Conservation (phyloP, 139 green algal species). For the Limnomonas spitsbergensis region DNA sequence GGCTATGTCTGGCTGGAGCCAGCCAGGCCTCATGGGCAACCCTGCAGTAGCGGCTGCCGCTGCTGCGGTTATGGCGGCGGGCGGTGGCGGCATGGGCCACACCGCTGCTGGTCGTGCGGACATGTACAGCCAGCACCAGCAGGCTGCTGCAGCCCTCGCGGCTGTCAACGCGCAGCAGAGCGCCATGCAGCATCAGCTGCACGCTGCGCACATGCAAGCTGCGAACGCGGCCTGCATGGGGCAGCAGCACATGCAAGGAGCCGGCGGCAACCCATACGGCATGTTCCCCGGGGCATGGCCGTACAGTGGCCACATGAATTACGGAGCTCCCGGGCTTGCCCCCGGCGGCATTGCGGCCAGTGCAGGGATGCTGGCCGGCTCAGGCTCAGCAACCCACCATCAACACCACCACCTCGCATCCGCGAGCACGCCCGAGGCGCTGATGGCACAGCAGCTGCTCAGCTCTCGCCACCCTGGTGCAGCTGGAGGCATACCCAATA, state of each 20-base stretch:
- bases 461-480: background rate
- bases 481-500: background rate
- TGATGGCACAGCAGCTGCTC: conserved; percentile 6
- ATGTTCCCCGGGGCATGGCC: background rate
- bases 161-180: background rate
- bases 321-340: background rate
- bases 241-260: too few relatives aligned
- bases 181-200: background rate
- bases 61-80: background rate
- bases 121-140: background rate
- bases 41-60: background rate
- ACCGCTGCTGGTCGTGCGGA: background rate
- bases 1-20: background rate
- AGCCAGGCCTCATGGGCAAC: background rate
- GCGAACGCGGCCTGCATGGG: too few relatives aligned
- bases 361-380: background rate
- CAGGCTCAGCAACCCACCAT: background rate
- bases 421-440: background rate
- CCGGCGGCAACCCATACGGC: background rate
- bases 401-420: background rate
- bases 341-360: background rate
- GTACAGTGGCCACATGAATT: background rate
- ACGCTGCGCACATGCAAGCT: background rate
- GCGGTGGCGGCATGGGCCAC: background rate
- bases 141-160: background rate